phyloP scores from a whole-genome alignment of 1,284 basidiomycete species.

The Cerrena zonata region DNA sequence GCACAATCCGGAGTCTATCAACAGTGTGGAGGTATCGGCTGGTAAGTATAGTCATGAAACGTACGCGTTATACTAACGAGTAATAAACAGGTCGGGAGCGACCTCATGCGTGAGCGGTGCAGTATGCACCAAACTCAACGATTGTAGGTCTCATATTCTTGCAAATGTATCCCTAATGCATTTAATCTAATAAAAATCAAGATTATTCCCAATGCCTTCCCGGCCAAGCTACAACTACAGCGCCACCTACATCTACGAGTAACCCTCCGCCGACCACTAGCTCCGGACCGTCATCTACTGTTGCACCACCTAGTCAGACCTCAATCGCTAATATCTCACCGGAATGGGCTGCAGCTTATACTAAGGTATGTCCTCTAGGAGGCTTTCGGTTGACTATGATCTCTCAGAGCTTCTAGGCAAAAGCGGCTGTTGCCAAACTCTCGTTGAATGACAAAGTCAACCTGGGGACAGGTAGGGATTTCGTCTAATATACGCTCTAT shows the following conservation, averaged over 20 bases:
- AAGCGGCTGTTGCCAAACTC: constrained; percentile 42
- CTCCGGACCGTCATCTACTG: constrained; percentile 7
- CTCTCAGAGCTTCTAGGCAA: constrained; percentile 33
- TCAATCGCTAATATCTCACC: constrained; percentile 41
- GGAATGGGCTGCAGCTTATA: constrained; percentile 49
- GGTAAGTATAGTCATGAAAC: constrained; percentile 28
- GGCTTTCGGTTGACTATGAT: background rate
- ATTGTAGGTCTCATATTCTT: constrained; percentile 31
- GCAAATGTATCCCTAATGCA: background rate
- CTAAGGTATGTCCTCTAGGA: constrained; percentile 43
- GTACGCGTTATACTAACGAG: background rate
- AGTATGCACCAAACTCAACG: constrained; percentile 36
- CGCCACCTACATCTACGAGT: constrained; percentile 19
- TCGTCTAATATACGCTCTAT: background rate
- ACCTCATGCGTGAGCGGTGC: constrained; percentile 40
- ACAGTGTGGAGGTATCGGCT: constrained; percentile 48
- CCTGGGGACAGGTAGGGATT: constrained; percentile 44
- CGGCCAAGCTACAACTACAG: constrained; percentile 23
- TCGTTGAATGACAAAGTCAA: constrained; percentile 51
- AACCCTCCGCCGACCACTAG: constrained; percentile 13
- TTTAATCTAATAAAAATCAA: constrained; percentile 14
- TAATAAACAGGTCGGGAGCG: constrained; percentile 33
- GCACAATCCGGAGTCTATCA: constrained; percentile 32
- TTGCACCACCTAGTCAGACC: constrained; percentile 37
- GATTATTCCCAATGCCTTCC: constrained; percentile 47